Percentiles rank a stretch among this genome's conserved stretches.
phyloP scores from a whole-genome alignment of 139 green algal genomes.

The Diplosphaera chodatii region DNA sequence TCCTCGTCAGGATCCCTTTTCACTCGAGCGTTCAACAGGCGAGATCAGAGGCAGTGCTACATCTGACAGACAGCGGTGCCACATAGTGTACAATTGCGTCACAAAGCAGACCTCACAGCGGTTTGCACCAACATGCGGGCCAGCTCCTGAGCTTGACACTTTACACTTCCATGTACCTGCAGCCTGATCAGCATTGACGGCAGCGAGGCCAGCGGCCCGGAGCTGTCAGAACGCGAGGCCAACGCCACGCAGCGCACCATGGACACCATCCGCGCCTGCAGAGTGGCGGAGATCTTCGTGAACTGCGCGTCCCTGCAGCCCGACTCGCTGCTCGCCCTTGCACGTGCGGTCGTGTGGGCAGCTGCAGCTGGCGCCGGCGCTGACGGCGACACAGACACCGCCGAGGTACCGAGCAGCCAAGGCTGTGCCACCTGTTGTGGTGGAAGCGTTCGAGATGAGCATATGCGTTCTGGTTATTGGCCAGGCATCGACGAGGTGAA shows the following conservation, averaged over 20 bases:
- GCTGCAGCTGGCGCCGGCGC: conserved; percentile 30
- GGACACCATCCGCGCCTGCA: conserved; percentile 51
- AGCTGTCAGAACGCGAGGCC: conserved; percentile 25
- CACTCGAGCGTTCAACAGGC: conserved; percentile 21
- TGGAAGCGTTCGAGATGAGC: no score
- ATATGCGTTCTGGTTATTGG: no score
- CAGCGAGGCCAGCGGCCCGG: conserved; percentile 13
- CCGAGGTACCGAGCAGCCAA: no score
- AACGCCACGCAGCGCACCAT: conserved; percentile 32
- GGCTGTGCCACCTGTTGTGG: no score
- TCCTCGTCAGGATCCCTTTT: conserved; percentile 11
- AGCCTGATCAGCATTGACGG: conserved; percentile 46
- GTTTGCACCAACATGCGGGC: no score
- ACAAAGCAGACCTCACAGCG: no score
- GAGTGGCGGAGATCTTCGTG: conserved; percentile 80
- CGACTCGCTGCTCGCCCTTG: conserved; percentile 73
- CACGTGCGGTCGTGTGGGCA: conserved; percentile 70
- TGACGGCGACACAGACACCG: conserved; percentile 48
- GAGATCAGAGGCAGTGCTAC: no score
- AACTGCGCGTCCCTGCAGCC: conserved; percentile 82
- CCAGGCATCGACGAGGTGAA: no score
- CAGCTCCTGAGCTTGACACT: no score
- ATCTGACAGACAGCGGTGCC: no score
- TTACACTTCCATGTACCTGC: no score
- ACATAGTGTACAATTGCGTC: no score